These are phyloP conservation scores for Hymenoscyphus fructigenus DNA, from an alignment of 2,329 filamentous ascomycete genomes.

Conservation along the genomic window DNA sequence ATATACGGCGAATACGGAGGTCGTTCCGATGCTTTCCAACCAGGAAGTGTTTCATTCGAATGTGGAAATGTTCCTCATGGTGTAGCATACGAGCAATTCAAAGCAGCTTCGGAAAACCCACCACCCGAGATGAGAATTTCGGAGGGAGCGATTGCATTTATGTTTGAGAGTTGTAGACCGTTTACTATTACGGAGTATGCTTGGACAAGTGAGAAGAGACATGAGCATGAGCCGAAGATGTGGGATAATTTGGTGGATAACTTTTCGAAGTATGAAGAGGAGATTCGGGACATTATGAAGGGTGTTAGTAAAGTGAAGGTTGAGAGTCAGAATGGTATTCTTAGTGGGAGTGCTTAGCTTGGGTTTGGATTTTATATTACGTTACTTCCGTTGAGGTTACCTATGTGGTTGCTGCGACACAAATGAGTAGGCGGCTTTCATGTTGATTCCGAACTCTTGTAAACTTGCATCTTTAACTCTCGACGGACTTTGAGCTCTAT, in stretches of 20 bases:
- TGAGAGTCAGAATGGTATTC: conserved; percentile 18
- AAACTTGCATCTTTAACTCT: no score
- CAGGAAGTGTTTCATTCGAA: conserved; percentile 45
- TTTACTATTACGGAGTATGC: conserved; percentile 60
- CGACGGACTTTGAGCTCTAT: no score
- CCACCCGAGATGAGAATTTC: conserved; percentile 47
- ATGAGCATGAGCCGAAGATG: conserved; percentile 50
- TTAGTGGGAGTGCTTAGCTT: conserved; percentile 21
- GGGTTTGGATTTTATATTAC: background rate
- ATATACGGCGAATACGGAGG: conserved; percentile 50
- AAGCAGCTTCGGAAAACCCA: conserved; percentile 47
- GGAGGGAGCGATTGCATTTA: conserved; percentile 49
- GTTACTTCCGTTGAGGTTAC: no score
- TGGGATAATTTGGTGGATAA: conserved; percentile 55
- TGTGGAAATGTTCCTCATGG: conserved; percentile 50
- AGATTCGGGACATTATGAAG: conserved; percentile 45
- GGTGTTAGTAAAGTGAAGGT: conserved; percentile 17
- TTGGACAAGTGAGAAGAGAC: conserved; percentile 39
- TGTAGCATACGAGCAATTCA: conserved; percentile 45
- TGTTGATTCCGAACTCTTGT: no score
- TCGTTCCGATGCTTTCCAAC: conserved; percentile 64
- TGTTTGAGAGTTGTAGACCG: conserved; percentile 52
- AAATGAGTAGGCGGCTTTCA: no score
- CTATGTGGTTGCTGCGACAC: no score
- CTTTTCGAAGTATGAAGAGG: conserved; percentile 47